These are phyloP conservation scores for Cyberlindnera mrakii DNA, from an alignment of 805 yeast species.

Conservation along the genomic window DNA sequence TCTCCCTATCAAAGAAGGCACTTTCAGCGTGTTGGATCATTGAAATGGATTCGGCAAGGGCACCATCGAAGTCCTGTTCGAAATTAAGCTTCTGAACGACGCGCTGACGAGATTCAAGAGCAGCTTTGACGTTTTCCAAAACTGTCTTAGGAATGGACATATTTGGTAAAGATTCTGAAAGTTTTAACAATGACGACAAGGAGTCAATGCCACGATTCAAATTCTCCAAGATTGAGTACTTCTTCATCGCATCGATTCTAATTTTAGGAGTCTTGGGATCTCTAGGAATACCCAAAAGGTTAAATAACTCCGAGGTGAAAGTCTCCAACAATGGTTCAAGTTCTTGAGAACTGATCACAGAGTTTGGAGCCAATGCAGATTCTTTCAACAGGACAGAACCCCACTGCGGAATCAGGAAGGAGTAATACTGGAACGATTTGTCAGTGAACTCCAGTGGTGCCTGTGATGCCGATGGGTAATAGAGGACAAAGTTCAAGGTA, in stretches of 20 bases:
- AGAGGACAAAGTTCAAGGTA: conserved; percentile 63
- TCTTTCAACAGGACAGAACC: conserved; percentile 49
- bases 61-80: conserved; percentile 35
- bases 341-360: conserved; percentile 34
- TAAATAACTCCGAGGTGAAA: conserved; percentile 71
- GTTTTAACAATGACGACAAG: conserved; percentile 61
- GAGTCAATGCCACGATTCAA: conserved; percentile 60
- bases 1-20: conserved; percentile 89
- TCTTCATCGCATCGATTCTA: conserved; percentile 59
- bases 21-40: conserved; percentile 33
- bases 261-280: conserved; percentile 52
- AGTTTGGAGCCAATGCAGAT: conserved; percentile 21
- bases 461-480: conserved; percentile 47
- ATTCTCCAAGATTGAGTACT: conserved; percentile 54
- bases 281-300: conserved; percentile 62
- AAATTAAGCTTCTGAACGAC: conserved; percentile 25
- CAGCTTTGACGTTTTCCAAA: conserved; percentile 43
- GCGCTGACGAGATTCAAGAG: conserved; percentile 36
- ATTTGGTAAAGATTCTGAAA: conserved; percentile 62
- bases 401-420: conserved; percentile 83
- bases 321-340: conserved; percentile 55
- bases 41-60: conserved; percentile 50
- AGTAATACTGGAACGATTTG: conserved; percentile 16
- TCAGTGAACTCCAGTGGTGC: conserved; percentile 28
- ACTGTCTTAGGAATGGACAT: conserved; percentile 83